phyloP scores from a whole-genome alignment of 805 yeast species.

The Teunomyces tritomae region DNA sequence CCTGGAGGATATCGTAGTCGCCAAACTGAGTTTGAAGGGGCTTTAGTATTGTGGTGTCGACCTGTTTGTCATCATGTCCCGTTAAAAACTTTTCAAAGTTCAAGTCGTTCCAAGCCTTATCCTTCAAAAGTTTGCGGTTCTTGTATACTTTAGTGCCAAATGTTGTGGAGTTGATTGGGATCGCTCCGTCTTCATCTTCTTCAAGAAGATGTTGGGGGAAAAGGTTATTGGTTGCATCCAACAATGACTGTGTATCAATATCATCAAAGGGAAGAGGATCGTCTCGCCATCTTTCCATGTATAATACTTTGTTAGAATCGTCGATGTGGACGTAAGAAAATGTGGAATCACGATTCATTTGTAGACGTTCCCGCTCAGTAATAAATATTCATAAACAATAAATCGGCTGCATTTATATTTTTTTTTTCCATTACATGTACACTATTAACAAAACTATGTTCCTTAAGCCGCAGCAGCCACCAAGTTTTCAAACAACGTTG shows the following conservation, averaged over 20 bases:
- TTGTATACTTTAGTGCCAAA: slow-evolving; percentile 41
- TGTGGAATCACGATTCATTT: slow-evolving; percentile 6
- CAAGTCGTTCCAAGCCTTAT: slow-evolving; percentile 36
- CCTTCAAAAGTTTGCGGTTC: slow-evolving; percentile 27
- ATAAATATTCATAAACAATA: background rate
- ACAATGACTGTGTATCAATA: slow-evolving; percentile 36
- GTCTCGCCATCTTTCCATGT: slow-evolving; percentile 42
- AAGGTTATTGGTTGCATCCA: slow-evolving; percentile 34
- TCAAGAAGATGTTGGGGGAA: slow-evolving; percentile 38
- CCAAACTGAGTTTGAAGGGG: slow-evolving; percentile 20
- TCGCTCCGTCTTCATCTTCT: slow-evolving; percentile 37
- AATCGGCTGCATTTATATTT: background rate
- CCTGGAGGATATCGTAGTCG: slow-evolving; percentile 13
- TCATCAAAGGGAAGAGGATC: slow-evolving; percentile 41
- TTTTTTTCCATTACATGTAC: background rate
- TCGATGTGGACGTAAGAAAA: slow-evolving; percentile 35
- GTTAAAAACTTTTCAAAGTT: slow-evolving; percentile 25
- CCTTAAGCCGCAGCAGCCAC: slow-evolving; percentile 1
- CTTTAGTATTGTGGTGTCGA: slow-evolving; percentile 33
- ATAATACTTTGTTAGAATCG: slow-evolving; percentile 38
- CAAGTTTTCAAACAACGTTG: slow-evolving; percentile 47
- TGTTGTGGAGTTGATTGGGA: slow-evolving; percentile 33
- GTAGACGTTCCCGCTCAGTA: background rate
- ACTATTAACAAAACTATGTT: background rate
- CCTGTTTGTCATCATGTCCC: slow-evolving; percentile 15